Evolutionary conservation across 208 protist species (phyloP).

Genomic region (Trichomonas tenax): DNA sequence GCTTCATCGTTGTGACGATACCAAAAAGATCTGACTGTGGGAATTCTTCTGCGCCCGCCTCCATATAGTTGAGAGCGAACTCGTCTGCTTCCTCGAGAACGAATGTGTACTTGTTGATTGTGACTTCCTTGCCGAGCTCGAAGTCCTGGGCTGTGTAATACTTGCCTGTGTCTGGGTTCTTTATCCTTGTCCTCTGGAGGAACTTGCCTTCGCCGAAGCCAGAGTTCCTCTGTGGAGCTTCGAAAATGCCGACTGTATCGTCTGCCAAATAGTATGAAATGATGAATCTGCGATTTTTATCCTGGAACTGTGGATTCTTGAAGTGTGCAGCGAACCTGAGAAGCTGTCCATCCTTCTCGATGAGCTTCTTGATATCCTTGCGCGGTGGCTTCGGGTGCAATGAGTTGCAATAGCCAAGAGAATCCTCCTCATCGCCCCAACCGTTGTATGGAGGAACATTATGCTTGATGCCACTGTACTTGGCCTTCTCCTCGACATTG

Average conservation of each 20-base stretch:
- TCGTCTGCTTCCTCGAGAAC: background rate
- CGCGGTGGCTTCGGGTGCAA: background rate
- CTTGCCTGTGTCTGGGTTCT: conserved; percentile 5
- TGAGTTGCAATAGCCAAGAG: background rate
- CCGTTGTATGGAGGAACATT: conserved; percentile 10
- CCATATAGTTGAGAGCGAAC: background rate
- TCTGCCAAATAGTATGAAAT: conserved; percentile 31
- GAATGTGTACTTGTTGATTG: background rate
- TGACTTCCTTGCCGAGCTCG: background rate
- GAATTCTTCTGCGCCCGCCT: background rate
- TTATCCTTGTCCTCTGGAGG: conserved; percentile 21
- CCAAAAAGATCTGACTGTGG: background rate
- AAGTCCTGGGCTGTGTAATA: conserved; percentile 22
- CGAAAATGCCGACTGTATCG: conserved; percentile 26
- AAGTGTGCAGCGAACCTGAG: conserved; percentile 31
- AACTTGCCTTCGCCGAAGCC: conserved; percentile 37
- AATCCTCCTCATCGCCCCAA: conserved; percentile 6
- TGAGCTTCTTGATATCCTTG: background rate
- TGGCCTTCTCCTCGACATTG: background rate
- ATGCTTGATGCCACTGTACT: background rate
- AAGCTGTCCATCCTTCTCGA: background rate
- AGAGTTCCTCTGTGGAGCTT: conserved; percentile 29
- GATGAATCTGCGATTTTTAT: conserved; percentile 24
- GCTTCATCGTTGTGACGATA: background rate
- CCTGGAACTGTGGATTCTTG: conserved; percentile 17